A percentile compares a stretch with the other conserved stretches of the same genome.
These are phyloP conservation scores for Daedalea quercina DNA, from an alignment of 768 basidiomycete species.

Conservation along the genomic window DNA sequence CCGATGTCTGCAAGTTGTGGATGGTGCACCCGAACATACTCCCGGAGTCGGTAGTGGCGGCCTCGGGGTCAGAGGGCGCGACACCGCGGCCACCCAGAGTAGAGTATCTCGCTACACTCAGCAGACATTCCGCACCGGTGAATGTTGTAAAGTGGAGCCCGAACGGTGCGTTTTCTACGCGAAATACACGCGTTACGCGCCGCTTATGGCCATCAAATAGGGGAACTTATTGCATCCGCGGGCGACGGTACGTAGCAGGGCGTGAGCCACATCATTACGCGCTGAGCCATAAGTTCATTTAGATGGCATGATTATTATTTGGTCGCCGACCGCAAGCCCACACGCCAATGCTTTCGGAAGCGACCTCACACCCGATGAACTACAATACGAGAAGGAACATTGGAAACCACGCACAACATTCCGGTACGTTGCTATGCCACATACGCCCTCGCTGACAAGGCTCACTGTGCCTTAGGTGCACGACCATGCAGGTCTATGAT, in stretches of 20 bases:
- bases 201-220: conserved; percentile 32
- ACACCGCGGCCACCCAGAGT: conserved; percentile 71
- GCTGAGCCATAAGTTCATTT: conserved; percentile 6
- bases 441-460: background rate
- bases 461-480: conserved; percentile 49
- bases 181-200: background rate
- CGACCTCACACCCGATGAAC: conserved; percentile 69
- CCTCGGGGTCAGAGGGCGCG: conserved; percentile 23
- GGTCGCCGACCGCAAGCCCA: conserved; percentile 78
- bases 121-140: conserved; percentile 88
- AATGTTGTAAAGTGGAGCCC: conserved; percentile 97
- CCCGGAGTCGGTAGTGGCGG: conserved; percentile 48
- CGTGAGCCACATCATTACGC: conserved; percentile 2
- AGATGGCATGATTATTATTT: conserved; percentile 98
- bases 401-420: conserved; percentile 90
- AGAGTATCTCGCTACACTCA: conserved; percentile 93
- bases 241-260: conserved; percentile 73
- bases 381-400: conserved; percentile 87
- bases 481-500: conserved; percentile 96
- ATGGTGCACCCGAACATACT: conserved; percentile 89
- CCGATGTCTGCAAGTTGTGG: conserved; percentile 58
- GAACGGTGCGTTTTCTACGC: conserved; percentile 53
- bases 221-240: conserved; percentile 90
- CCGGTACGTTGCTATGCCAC: conserved; percentile 39
- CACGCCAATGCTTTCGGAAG: conserved; percentile 75